Evolutionary conservation across 177 flowering plant genomes (phyloP).

Genomic region (Vitis hybrid): DNA sequence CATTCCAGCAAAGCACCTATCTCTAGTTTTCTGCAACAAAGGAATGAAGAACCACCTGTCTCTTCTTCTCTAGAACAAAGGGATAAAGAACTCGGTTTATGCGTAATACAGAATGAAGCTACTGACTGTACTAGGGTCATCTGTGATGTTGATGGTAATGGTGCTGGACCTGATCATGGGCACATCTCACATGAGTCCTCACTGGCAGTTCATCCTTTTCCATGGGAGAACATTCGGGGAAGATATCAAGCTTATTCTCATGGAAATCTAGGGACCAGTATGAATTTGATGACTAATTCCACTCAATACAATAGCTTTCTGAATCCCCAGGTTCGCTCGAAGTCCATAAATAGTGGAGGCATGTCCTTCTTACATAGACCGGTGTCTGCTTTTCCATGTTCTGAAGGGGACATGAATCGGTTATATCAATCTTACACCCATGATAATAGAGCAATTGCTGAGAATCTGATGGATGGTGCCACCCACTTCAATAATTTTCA

Average conservation of each 20-base stretch:
- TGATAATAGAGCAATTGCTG: not conserved
- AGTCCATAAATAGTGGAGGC: not conserved
- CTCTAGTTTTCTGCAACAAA: not conserved
- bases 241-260: not conserved
- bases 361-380: not conserved
- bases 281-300: not conserved
- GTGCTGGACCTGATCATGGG: not conserved
- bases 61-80: not conserved
- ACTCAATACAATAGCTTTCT: not conserved
- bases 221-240: not conserved
- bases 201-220: slow-evolving; percentile 1
- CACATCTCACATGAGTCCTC: not conserved
- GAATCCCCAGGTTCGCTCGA: not conserved
- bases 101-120: not conserved
- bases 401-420: not conserved
- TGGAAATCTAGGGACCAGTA: not conserved
- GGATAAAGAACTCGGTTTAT: not conserved
- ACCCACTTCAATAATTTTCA: slow-evolving; percentile 9
- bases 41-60: not conserved
- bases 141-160: not conserved
- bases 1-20: not conserved
- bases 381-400: not conserved
- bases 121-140: not conserved
- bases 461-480: not conserved
- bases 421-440: not conserved